Percentiles rank a stretch among this genome's conserved stretches.
phyloP scores from a whole-genome alignment of 208 protist species.

The Trypanosomatidae sp. region DNA sequence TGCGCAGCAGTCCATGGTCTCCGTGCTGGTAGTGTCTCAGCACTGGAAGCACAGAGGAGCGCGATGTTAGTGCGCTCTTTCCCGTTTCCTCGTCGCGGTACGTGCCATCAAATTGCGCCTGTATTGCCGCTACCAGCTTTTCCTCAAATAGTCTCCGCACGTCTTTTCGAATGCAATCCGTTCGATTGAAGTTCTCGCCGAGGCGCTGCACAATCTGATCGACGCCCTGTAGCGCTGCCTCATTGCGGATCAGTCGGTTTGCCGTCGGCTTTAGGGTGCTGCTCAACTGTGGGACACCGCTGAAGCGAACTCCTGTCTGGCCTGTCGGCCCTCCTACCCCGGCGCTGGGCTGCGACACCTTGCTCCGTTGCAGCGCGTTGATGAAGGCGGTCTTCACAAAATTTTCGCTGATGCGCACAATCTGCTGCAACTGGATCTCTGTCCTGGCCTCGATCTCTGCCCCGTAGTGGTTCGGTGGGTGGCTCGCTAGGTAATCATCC shows the following conservation, averaged over 20 bases:
- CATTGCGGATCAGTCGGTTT: conserved; percentile 53
- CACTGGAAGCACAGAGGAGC: conserved; percentile 26
- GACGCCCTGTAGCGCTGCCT: conserved; percentile 55
- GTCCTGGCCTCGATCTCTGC: conserved; percentile 50
- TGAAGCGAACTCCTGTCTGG: background rate
- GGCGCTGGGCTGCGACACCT: background rate
- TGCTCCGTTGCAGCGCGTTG: conserved; percentile 45
- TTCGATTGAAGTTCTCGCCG: conserved; percentile 81
- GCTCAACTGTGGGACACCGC: conserved; percentile 1
- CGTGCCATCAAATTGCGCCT: conserved; percentile 51
- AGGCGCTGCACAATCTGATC: conserved; percentile 70
- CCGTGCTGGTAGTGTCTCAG: conserved; percentile 81
- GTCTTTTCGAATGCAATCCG: conserved; percentile 57
- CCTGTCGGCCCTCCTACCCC: background rate
- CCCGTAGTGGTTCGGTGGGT: conserved; percentile 65
- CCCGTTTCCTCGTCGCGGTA: conserved; percentile 68
- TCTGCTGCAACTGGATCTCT: conserved; percentile 42
- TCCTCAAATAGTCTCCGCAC: conserved; percentile 57
- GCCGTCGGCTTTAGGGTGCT: background rate
- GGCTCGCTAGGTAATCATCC: conserved; percentile 70
- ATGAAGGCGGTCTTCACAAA: conserved; percentile 71
- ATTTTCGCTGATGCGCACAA: conserved; percentile 71
- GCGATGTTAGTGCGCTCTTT: conserved; percentile 22
- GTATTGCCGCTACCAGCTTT: conserved; percentile 34
- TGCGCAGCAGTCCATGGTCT: conserved; percentile 55